A percentile compares a stretch with the other conserved stretches of the same genome.
Conservation (phyloP, 2,329 filamentous ascomycete genomes). For the Calonectria honghensis region DNA sequence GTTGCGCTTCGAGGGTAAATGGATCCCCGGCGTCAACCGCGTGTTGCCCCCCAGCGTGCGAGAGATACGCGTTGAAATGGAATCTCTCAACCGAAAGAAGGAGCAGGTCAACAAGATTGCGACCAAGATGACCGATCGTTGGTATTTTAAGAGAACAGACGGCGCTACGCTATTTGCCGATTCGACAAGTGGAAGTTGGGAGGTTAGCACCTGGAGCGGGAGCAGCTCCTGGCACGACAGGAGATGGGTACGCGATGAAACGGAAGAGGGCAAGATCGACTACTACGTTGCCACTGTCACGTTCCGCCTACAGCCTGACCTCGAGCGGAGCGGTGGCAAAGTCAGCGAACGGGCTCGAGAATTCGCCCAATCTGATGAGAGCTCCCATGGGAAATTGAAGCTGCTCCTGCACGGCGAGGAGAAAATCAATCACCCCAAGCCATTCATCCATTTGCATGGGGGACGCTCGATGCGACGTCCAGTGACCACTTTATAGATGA, state of each 20-base stretch:
- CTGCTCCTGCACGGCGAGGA: conserved; percentile 27
- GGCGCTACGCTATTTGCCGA: conserved; percentile 57
- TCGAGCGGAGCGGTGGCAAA: conserved; percentile 48
- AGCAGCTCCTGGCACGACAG: conserved; percentile 62
- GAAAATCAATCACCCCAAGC: conserved; percentile 7
- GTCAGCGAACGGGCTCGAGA: conserved; percentile 39
- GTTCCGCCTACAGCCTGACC: conserved; percentile 53
- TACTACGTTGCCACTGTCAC: conserved; percentile 66
- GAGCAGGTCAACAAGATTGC: conserved; percentile 67
- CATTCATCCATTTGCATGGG: not conserved
- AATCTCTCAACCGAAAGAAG: conserved; percentile 67
- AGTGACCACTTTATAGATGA: not conserved
- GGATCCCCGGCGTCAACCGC: conserved; percentile 57
- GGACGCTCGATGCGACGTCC: not conserved
- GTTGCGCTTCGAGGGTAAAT: conserved; percentile 60
- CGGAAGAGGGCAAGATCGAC: conserved; percentile 60
- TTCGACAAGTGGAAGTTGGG: conserved; percentile 46
- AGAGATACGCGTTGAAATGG: conserved; percentile 67
- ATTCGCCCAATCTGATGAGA: not conserved
- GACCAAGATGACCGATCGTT: conserved; percentile 46
- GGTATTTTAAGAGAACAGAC: conserved; percentile 57
- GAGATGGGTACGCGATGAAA: conserved; percentile 67
- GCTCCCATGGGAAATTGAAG: not conserved
- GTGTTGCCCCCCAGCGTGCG: conserved; percentile 59
- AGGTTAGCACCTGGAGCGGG: conserved; percentile 65